Conservation (phyloP, 2,329 filamentous ascomycete genomes). For the Pseudogymnoascus destructans region DNA sequence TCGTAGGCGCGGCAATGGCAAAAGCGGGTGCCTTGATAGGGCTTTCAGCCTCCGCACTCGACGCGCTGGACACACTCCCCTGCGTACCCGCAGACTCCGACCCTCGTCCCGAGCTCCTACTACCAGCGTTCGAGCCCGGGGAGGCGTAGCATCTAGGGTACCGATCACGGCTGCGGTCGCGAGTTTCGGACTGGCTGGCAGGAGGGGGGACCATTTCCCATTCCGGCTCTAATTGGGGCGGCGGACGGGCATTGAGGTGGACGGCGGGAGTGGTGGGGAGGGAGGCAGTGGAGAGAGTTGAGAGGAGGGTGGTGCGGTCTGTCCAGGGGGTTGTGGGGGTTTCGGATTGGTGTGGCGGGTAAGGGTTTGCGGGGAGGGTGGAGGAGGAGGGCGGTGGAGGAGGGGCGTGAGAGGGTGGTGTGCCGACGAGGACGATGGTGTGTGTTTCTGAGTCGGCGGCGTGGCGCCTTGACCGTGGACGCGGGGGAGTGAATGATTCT, state of each 20-base stretch:
- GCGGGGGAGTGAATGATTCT: slow-evolving; percentile 26
- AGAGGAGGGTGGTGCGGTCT: not conserved
- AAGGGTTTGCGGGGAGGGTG: not conserved
- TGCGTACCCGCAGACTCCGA: not conserved
- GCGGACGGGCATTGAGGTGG: not conserved
- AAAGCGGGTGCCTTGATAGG: not conserved
- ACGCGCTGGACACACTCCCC: not conserved
- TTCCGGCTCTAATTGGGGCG: not conserved
- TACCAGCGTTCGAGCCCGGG: not conserved
- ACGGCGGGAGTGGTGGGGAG: not conserved
- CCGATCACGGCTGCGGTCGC: not conserved
- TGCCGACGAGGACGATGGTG: not conserved
- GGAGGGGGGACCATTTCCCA: not conserved
- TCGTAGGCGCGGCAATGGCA: not conserved
- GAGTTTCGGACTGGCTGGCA: not conserved
- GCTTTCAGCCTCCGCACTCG: not conserved
- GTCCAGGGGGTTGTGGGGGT: not conserved
- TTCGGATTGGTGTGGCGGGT: not conserved
- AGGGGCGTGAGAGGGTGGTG: not conserved
- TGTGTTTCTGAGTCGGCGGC: not conserved
- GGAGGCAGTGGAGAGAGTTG: not conserved
- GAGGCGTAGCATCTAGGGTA: not conserved
- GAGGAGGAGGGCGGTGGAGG: not conserved
- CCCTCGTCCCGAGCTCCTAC: not conserved
- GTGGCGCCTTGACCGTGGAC: slow-evolving; percentile 8